Base-by-base conservation (phyloP, 106 monocot species). In the Phalaenopsis equestris region DNA sequence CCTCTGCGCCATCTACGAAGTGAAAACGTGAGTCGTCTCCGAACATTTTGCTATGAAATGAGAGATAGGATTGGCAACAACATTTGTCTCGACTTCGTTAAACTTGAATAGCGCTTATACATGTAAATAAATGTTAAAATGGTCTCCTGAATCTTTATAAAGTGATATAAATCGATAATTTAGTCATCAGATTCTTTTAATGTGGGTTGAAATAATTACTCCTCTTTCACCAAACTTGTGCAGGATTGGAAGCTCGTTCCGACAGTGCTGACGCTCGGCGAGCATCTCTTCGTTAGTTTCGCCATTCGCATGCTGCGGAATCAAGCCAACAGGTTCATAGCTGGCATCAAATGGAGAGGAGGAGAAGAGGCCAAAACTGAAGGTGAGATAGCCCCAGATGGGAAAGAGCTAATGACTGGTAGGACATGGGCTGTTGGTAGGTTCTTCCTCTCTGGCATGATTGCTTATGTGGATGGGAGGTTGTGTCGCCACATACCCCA, bases 221-320 rank as follows among this genome's bases (percentile, higher is more conserved):
- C 9, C 8, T 61, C 36, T 47, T 64, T 24, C 64, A 64, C 24
- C 8, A 18, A 80, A 48, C 75, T 65, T n/a, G 23, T 91, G 84
- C 88, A 96, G 96, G 93, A 96, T 14, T 93, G 93, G 96, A 89
- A 78, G 80, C 56, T 96, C 42, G 93, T 89, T 14, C 93, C 96
- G 14, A 93, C 91, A 24, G 79, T 96, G 77, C 81, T 96, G 68
- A 93, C 93, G 67, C 72, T 96, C 46, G 86, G 87, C 17, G 96
- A 96, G 67, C 96, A 96, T 79, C 83, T 96, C 43, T 96, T 96
- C 73, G 96, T 96, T 41, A 88, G 91, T 70, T 93, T 93, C 55
- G 78, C 93, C 0, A 90, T 96, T 46, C 93, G 89, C 11, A 75
- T 87, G 46, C 56, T 96, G 76, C 83, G 89, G 17, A 85, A 84